phyloP scores from a whole-genome alignment of 352 stramenopile genomes.

The Phytopythium ostracodes region DNA sequence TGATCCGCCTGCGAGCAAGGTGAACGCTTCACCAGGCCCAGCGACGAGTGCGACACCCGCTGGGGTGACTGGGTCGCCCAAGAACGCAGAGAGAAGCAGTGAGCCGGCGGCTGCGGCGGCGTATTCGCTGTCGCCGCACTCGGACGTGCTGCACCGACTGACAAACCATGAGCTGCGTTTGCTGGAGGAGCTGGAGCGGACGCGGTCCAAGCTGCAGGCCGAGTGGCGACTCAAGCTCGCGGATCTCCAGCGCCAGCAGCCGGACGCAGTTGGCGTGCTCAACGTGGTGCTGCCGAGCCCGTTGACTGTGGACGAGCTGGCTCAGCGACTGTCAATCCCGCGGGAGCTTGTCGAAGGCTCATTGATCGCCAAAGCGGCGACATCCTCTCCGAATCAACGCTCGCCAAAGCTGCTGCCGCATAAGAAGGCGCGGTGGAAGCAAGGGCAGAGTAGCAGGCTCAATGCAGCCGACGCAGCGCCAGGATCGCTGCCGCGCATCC shows the following conservation, averaged over 20 bases:
- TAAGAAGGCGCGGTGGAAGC: conserved; percentile 27
- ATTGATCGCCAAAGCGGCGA: neutral
- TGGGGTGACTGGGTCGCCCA: neutral
- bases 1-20: conserved; percentile 10
- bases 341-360: conserved; percentile 6
- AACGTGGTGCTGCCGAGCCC: conserved; percentile 12
- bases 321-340: conserved; percentile 29
- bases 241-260: conserved; percentile 42
- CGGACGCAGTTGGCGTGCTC: conserved; percentile 18
- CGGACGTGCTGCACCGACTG: conserved; percentile 60
- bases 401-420: conserved; percentile 38
- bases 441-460: neutral
- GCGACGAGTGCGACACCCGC: neutral
- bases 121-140: conserved; percentile 34
- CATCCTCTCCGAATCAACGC: conserved; percentile 28
- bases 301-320: conserved; percentile 32
- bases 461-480: neutral
- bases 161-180: conserved; percentile 76
- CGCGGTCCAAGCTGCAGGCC: conserved; percentile 52
- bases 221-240: conserved; percentile 68
- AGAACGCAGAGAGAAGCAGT: neutral
- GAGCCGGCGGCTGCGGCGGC: neutral
- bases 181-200: conserved; percentile 76
- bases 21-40: neutral
- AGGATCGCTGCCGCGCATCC: conserved; percentile 7